A percentile compares a stretch with the other conserved stretches of the same genome.
These are phyloP conservation scores for Aspergillus coremiiformis DNA, from an alignment of 495 filamentous ascomycete genomes.

Conservation along the genomic window DNA sequence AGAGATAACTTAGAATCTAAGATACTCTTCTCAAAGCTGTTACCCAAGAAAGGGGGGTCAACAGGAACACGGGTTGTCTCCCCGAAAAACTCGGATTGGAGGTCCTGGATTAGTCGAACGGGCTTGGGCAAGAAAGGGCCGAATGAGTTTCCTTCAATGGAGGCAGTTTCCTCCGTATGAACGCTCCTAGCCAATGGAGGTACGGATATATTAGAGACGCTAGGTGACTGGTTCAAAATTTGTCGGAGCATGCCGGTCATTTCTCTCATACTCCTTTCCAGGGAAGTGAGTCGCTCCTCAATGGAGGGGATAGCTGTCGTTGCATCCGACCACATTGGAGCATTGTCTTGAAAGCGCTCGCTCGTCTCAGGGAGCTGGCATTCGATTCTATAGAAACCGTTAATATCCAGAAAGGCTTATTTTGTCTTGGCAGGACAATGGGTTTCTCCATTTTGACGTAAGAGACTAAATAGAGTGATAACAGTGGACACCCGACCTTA, in stretches of 20 bases:
- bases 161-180: constrained; percentile 21
- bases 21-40: constrained; percentile 27
- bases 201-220: constrained; percentile 10
- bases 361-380: constrained; percentile 34
- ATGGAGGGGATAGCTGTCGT: constrained; percentile 30
- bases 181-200: constrained; percentile 15
- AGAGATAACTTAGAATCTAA: constrained; percentile 30
- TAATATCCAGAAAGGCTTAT: constrained; percentile 8
- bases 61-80: constrained; percentile 20
- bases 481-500: constrained; percentile 22
- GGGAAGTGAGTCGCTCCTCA: constrained; percentile 32
- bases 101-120: constrained; percentile 29
- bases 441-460: not conserved
- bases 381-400: constrained; percentile 25
- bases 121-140: constrained; percentile 27
- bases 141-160: constrained; percentile 12
- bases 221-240: constrained; percentile 26
- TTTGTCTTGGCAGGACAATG: not conserved
- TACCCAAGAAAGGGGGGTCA: constrained; percentile 22
- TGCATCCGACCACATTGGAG: constrained; percentile 29
- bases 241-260: constrained; percentile 36
- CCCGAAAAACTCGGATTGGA: constrained; percentile 32
- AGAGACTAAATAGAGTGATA: not conserved
- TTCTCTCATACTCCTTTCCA: constrained; percentile 34
- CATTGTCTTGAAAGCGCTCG: constrained; percentile 31